These are phyloP conservation scores for Ambrosia artemisiifolia DNA, from an alignment of 129 eudicot species.

Conservation along the genomic window DNA sequence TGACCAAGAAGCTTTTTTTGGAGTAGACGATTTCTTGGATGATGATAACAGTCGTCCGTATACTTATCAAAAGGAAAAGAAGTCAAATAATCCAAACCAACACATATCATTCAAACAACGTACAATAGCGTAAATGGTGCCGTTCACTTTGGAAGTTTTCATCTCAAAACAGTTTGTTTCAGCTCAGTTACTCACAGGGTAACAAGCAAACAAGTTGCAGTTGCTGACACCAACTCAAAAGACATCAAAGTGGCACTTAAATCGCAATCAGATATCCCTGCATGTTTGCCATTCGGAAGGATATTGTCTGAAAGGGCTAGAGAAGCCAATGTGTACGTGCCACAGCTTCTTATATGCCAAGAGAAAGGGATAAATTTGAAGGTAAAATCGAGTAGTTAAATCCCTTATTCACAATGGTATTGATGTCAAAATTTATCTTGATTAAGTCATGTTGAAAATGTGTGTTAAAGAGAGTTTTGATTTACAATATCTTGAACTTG, in stretches of 20 bases:
- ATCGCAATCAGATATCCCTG: constrained; percentile 6
- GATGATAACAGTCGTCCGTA: no score
- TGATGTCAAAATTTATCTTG: constrained; percentile 7
- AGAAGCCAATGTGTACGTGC: constrained; percentile 11
- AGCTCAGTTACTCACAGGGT: constrained; percentile 14
- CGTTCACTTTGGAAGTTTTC: constrained; percentile 10
- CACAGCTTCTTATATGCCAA: neutral
- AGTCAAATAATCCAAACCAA: no score
- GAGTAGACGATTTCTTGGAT: no score
- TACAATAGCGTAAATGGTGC: neutral
- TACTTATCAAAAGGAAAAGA: no score
- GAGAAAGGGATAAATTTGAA: constrained; percentile 11
- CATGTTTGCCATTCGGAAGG: neutral
- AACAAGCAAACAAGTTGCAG: constrained; percentile 7
- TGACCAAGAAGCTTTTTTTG: no score
- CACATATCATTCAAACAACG: no score
- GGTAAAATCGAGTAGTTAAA: constrained; percentile 12
- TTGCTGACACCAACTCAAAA: constrained; percentile 10
- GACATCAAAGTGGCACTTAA: constrained; percentile 10
- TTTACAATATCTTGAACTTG: no score
- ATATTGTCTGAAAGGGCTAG: constrained; percentile 5
- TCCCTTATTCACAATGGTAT: constrained; percentile 10
- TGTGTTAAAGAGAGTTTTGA: no score
- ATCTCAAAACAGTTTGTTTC: constrained; percentile 12
- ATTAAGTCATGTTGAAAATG: neutral